Conservation (phyloP, 2,329 filamentous ascomycete species). For the Trichoderma oligosporum region DNA sequence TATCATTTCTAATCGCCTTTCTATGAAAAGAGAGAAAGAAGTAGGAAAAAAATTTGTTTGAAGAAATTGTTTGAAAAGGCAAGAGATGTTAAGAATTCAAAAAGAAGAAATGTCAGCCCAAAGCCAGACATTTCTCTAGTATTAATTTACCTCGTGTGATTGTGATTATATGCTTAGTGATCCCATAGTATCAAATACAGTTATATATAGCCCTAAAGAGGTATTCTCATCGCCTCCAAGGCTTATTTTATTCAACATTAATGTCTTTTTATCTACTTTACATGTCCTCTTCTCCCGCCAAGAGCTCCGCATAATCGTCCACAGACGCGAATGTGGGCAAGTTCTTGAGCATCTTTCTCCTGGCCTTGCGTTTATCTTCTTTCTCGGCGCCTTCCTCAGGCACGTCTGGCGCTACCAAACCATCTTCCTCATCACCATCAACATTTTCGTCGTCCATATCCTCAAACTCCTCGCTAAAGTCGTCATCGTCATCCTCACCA, state of each 20-base stretch:
- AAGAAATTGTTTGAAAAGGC: too few species aligned
- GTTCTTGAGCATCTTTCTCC: conserved; percentile 80
- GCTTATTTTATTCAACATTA: not conserved
- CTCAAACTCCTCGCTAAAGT: conserved; percentile 25
- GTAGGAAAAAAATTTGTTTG: too few species aligned
- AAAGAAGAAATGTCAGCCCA: too few species aligned
- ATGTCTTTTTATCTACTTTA: conserved; percentile 21
- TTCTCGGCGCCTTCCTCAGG: conserved; percentile 58
- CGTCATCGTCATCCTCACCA: conserved; percentile 45
- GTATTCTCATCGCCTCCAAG: not conserved
- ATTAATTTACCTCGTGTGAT: too few species aligned
- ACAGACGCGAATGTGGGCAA: conserved; percentile 89
- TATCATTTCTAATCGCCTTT: not conserved
- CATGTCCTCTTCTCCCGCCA: conserved; percentile 63
- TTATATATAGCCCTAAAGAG: not conserved
- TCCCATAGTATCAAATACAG: too few species aligned
- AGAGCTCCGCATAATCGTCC: conserved; percentile 86
- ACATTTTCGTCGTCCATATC: conserved; percentile 6
- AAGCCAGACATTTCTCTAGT: too few species aligned
- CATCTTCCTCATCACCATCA: conserved; percentile 32
- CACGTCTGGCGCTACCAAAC: conserved; percentile 36
- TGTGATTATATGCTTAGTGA: too few species aligned
- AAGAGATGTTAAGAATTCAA: too few species aligned
- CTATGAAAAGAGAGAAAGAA: too few species aligned
- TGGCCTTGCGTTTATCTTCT: conserved; percentile 52